These are phyloP conservation scores for Talaromyces funiculosus DNA, from an alignment of 2,329 filamentous ascomycete genomes.

Conservation along the genomic window DNA sequence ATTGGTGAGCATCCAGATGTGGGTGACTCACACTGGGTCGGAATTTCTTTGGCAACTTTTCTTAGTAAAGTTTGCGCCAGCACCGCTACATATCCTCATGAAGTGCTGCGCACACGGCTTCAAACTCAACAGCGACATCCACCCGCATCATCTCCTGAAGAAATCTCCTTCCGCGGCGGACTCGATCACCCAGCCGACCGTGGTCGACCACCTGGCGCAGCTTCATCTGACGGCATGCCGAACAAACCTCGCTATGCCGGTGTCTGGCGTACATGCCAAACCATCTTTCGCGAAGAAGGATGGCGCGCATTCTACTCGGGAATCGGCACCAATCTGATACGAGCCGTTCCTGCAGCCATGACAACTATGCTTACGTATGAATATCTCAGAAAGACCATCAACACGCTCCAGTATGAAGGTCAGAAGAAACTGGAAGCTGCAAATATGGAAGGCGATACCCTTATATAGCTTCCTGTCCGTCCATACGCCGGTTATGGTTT, in stretches of 20 bases:
- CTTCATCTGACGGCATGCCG: conserved; percentile 54
- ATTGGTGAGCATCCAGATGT: conserved; percentile 67
- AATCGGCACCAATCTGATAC: conserved; percentile 95
- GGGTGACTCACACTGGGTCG: conserved; percentile 67
- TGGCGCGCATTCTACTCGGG: conserved; percentile 97
- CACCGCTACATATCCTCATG: conserved; percentile 92
- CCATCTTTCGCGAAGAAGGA: conserved; percentile 83
- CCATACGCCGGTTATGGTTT: neutral
- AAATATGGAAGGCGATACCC: conserved; percentile 9
- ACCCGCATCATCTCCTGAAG: conserved; percentile 43
- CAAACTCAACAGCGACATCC: conserved; percentile 81
- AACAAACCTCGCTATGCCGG: conserved; percentile 63
- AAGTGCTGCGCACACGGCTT: conserved; percentile 86
- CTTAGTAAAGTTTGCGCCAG: conserved; percentile 92
- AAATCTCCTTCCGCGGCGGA: conserved; percentile 44
- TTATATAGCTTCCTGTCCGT: conserved; percentile 9
- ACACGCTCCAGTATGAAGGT: conserved; percentile 51
- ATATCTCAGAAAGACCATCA: conserved; percentile 56
- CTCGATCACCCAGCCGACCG: conserved; percentile 39
- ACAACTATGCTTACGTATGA: conserved; percentile 98
- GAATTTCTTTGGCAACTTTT: conserved; percentile 82
- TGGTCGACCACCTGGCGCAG: conserved; percentile 36
- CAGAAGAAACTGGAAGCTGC: conserved; percentile 22
- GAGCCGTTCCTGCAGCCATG: conserved; percentile 88
- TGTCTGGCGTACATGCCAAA: conserved; percentile 72